Conservation (phyloP, 148 eudicot species). For the Limonium bicolor region DNA sequence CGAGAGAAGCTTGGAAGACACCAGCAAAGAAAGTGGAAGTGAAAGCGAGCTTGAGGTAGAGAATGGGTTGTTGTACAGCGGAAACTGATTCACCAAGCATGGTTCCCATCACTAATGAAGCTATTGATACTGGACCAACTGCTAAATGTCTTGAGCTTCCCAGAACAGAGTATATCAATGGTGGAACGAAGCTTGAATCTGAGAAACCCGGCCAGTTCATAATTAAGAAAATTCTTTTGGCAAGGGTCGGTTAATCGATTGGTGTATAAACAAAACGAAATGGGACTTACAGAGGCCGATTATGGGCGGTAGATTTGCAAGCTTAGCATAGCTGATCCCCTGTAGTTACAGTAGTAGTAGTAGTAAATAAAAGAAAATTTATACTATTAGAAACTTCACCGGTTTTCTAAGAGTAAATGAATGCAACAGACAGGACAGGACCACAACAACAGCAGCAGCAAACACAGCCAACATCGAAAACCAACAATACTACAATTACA, state of each 20-base stretch:
- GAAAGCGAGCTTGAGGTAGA: conserved; percentile 49
- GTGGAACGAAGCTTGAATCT: conserved; percentile 76
- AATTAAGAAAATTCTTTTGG: background rate
- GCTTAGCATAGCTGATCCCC: conserved; percentile 98
- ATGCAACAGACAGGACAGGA: no score
- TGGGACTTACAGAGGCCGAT: conserved; percentile 69
- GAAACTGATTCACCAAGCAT: conserved; percentile 48
- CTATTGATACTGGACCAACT: conserved; percentile 66
- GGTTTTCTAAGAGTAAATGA: no score
- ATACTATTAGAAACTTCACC: no score
- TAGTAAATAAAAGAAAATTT: background rate
- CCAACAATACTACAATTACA: no score
- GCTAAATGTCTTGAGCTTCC: conserved; percentile 62
- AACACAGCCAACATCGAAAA: no score
- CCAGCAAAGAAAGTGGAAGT: conserved; percentile 64
- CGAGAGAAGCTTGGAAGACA: conserved; percentile 48
- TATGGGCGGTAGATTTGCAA: conserved; percentile 93
- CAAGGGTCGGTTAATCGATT: background rate
- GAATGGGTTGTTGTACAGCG: conserved; percentile 19
- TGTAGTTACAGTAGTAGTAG: no score
- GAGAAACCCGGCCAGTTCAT: conserved; percentile 1
- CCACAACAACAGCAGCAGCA: no score
- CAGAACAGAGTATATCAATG: conserved; percentile 42
- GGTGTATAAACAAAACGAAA: no score
- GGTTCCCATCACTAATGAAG: conserved; percentile 66